Evolutionary conservation across 2,329 filamentous ascomycete genomes (phyloP), one percentile per base, ranked within the genome.

Genomic region (Nannizziopsis arthrosporioides): DNA sequence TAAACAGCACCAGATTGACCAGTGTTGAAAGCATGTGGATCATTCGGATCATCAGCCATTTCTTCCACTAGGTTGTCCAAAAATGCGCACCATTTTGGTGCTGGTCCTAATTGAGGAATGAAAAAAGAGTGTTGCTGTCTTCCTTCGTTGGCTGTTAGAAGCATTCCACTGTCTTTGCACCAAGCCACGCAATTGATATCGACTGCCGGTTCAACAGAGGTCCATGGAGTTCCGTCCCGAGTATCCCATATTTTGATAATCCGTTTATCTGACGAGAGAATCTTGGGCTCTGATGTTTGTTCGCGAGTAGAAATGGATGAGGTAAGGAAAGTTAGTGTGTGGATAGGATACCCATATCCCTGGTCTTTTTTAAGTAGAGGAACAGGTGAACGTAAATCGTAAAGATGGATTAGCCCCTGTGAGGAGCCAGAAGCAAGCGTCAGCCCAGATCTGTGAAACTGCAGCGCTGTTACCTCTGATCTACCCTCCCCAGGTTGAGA

Each of bases 241-340:
- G 85, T 80, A 58, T 95, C 87, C 87, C 90, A 98, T 40, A 98
- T 80, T 68, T 98, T 98, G 71, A 98, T 93, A 56, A 94, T 94
- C 54, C 86, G 80, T 68, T 94, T 94, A 67, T 98, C 93, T 6
- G 88, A 81, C 1, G 89, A 93, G 53, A 96, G 72, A 15, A 98
- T 81, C 67, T 94, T 95, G 4, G 75, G 73, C 34, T 80, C 75
- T 40, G 72, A 63, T 15, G 71, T 73, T 63, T 85, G 85, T 53
- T 88, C 82, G 41, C 84, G 80, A 0, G 82, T 84, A 10, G 77
- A 74, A 6, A 80, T 84, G 9, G 84, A 85, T 58, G 73, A 66
- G 9, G 73, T 70, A 37, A 84, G 70, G 63, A 81, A 83, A 51
- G 76, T 74, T 47, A 98, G 73, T 41, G 86, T 94, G 60, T 94